A percentile compares a stretch with the other conserved stretches of the same genome.
These are phyloP conservation scores for Arthrobotrys sphaeroides DNA, from an alignment of 2,329 filamentous ascomycete species.

Conservation along the genomic window DNA sequence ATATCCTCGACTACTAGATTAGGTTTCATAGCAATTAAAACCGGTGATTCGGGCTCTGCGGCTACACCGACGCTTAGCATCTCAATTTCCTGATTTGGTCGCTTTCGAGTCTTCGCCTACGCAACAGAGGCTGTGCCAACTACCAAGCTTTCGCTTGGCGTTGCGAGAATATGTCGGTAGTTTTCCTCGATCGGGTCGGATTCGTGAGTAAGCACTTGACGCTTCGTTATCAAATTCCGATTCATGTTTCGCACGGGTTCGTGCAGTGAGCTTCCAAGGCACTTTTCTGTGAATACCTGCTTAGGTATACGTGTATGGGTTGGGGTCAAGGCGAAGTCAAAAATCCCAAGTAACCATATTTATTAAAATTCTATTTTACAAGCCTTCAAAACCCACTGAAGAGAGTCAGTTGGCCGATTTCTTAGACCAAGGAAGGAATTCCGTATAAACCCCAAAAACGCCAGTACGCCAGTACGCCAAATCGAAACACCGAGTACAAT, in stretches of 20 bases:
- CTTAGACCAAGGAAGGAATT: neutral
- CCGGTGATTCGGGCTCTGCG: neutral
- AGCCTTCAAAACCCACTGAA: no score
- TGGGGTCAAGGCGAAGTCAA: no score
- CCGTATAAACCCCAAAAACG: neutral
- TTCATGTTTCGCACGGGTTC: no score
- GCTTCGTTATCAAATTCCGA: no score
- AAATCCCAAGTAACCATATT: no score
- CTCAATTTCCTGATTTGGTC: conserved; percentile 11
- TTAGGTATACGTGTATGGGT: no score
- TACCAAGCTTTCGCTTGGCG: conserved; percentile 4
- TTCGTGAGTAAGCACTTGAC: neutral
- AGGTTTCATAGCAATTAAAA: neutral
- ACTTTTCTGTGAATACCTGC: no score
- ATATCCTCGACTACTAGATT: neutral
- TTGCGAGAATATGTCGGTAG: neutral
- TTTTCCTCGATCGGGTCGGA: neutral
- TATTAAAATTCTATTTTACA: no score
- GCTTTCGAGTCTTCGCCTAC: conserved; percentile 6
- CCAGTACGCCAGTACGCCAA: neutral
- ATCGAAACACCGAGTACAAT: no score
- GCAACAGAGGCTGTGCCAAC: neutral
- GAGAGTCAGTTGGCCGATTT: no score
- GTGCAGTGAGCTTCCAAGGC: no score
- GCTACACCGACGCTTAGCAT: neutral